phyloP scores from a whole-genome alignment of 805 yeast species.

The Starmerella potacharoeniae region DNA sequence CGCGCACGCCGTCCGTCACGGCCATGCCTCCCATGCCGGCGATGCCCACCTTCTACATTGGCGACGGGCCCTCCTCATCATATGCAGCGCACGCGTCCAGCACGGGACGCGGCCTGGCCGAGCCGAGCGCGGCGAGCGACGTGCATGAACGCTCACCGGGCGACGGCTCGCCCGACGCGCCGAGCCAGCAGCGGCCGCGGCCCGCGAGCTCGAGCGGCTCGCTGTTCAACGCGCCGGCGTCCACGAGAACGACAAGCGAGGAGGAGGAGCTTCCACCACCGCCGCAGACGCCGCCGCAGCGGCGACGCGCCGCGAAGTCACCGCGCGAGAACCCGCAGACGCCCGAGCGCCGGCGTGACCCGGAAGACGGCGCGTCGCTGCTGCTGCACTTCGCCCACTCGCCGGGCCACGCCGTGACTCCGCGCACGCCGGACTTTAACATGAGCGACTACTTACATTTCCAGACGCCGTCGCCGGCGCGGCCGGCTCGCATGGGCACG shows the following conservation, averaged over 20 bases:
- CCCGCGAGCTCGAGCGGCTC: neutral
- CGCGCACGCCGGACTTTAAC: constrained; percentile 42
- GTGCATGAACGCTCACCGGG: too few species aligned
- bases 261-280: constrained; percentile 11
- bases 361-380: constrained; percentile 64
- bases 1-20: neutral
- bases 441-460: constrained; percentile 74
- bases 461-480: constrained; percentile 50
- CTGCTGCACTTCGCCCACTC: constrained; percentile 74
- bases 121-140: too few species aligned
- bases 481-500: constrained; percentile 6
- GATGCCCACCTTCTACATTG: neutral
- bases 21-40: constrained; percentile 3
- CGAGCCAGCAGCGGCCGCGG: too few species aligned
- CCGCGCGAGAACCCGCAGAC: constrained; percentile 21
- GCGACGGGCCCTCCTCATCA: neutral
- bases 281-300: constrained; percentile 19
- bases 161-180: too few species aligned
- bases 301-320: constrained; percentile 6
- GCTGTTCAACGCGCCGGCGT: neutral
- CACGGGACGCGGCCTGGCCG: neutral
- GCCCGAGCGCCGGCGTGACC: constrained; percentile 21
- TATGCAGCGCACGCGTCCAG: neutral
- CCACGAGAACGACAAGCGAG: neutral
- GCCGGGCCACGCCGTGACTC: constrained; percentile 36